A percentile compares a stretch with the other conserved stretches of the same genome.
These are phyloP conservation scores for Plasmodium chabaudi DNA, from an alignment of 169 alveolate species.

Conservation along the genomic window DNA sequence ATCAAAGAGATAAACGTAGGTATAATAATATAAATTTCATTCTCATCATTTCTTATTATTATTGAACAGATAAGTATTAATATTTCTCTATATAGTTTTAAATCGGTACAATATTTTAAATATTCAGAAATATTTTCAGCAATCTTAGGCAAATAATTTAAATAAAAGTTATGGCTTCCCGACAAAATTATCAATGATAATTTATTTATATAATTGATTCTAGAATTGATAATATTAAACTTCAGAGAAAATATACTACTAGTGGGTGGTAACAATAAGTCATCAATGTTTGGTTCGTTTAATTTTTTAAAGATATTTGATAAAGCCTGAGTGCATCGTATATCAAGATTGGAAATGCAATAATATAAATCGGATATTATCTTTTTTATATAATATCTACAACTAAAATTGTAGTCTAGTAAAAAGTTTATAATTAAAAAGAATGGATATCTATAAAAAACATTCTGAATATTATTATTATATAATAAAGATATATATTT, in stretches of 20 bases:
- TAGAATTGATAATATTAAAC: constrained; percentile 60
- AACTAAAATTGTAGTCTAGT: constrained; percentile 53
- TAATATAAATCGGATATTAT: constrained; percentile 52
- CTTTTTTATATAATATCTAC: constrained; percentile 48
- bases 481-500: constrained; percentile 66
- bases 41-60: constrained; percentile 71
- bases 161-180: constrained; percentile 45
- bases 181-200: constrained; percentile 59
- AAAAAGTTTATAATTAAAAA: constrained; percentile 50
- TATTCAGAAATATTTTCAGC: constrained; percentile 76
- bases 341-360: constrained; percentile 48
- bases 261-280: constrained; percentile 53
- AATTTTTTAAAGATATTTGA: constrained; percentile 58
- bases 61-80: constrained; percentile 56
- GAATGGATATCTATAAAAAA: constrained; percentile 58
- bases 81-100: constrained; percentile 71
- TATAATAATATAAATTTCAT: constrained; percentile 70
- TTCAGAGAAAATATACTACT: constrained; percentile 68
- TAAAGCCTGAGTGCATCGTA: constrained; percentile 47
- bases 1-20: constrained; percentile 70
- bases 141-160: constrained; percentile 63
- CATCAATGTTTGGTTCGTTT: constrained; percentile 68
- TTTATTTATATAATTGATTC: constrained; percentile 74
- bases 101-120: constrained; percentile 57
- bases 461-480: constrained; percentile 69